A percentile compares a stretch with the other conserved stretches of the same genome.
phyloP scores from a whole-genome alignment of 177 flowering plant species.

The Tripterygium wilfordii region DNA sequence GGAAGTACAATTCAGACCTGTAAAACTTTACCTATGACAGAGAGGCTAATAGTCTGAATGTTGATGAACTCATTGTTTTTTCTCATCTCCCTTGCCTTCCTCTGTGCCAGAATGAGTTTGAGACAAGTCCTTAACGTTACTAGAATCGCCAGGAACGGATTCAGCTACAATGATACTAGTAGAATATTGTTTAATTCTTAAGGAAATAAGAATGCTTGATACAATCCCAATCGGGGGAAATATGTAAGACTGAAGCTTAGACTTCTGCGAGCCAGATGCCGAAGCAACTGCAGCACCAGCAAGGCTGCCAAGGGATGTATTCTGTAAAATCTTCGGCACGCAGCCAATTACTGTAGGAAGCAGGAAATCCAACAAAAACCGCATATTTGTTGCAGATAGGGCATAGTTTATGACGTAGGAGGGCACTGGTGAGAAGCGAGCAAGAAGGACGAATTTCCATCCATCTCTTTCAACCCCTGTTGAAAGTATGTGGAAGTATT shows the following conservation, averaged over 20 bases:
- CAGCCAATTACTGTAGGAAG: constrained; percentile 85
- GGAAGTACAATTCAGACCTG: too few species aligned
- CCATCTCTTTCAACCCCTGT: constrained; percentile 91
- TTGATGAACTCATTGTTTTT: constrained; percentile 18
- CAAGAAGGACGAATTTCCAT: constrained; percentile 93
- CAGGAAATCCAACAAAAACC: constrained; percentile 72
- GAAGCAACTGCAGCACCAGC: constrained; percentile 90
- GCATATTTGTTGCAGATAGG: constrained; percentile 79
- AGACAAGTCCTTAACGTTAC: constrained; percentile 11
- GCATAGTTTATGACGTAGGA: constrained; percentile 93
- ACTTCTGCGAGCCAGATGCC: constrained; percentile 57
- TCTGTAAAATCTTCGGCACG: constrained; percentile 93
- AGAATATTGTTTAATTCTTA: constrained; percentile 74
- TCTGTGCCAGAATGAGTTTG: constrained; percentile 7
- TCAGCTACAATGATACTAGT: constrained; percentile 30
- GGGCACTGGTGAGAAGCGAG: constrained; percentile 95
- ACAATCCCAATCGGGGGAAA: constrained; percentile 77
- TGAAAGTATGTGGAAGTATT: constrained; percentile 63
- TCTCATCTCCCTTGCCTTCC: constrained; percentile 12
- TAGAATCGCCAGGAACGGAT: constrained; percentile 17
- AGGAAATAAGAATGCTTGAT: constrained; percentile 82
- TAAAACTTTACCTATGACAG: too few species aligned
- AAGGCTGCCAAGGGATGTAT: constrained; percentile 89
- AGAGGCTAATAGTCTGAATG: too few species aligned
- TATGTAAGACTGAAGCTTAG: constrained; percentile 62